Evolutionary conservation across 1,139 yeast genomes (phyloP), one percentile per base, ranked within the genome.

Genomic region (Saccharomyces pastorianus): DNA sequence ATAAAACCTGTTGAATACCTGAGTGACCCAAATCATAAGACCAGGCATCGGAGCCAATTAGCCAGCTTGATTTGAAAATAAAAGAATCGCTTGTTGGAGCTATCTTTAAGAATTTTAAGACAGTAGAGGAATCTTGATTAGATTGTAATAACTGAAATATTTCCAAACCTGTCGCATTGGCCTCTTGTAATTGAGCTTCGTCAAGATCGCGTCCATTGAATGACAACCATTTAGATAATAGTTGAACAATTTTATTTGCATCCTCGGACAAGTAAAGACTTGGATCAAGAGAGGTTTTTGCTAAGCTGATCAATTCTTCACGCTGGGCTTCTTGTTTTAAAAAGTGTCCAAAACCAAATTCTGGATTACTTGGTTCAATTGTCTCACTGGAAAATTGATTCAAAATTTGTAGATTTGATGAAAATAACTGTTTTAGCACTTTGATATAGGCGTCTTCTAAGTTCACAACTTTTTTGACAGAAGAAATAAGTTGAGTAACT

Each of bases 21-120:
- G 96, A 86, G 60, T 88, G 78, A 46, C 98, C 98, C 62, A 88
- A 76, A 73, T 91, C 98, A 68, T 85, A 90, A 23, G 96, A 81
- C 98, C 99, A 91, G 34, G 95, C 83, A 71, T 91, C 98, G 8
- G 97, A 89, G 26, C 97, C 97, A 58, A 93, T 77, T 58, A 91
- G 76, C 99, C 99, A 91, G 57, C 82, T 78, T 27, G 86, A 76
- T 53, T 76, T 75, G 68, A 69, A 64, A 59, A 85, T 77, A 59
- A 73, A 76, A 3, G 75, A 72, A 57, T 78, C 73, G 48, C 73
- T 71, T 2, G 73, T 69, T 49, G 85, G 73, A 13, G 86, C 73
- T 11, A 73, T 68, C 50, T 73, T 62, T 6, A 87, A 75, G 17
- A 73, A 63, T 13, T 75, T 72, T 2, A 76, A 65, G 3, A 70